Evolutionary conservation across 306 rosid species (phyloP).

Genomic region (Inga leiocalycina): DNA sequence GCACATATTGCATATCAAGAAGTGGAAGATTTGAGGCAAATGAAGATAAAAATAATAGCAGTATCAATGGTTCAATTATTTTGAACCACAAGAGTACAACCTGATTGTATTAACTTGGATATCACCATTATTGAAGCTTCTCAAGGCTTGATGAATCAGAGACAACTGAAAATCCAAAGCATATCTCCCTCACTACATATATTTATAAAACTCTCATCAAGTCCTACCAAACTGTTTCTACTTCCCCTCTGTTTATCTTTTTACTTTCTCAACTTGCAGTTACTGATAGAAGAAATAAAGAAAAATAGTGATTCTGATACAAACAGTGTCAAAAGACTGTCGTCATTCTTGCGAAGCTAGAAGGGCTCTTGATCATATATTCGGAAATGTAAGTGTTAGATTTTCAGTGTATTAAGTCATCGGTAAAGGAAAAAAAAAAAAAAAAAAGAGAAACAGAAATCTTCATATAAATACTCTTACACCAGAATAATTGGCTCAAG

Average conservation of each 20-base stretch:
- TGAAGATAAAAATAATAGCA: background rate
- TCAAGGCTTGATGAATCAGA: background rate
- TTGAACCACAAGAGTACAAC: no score
- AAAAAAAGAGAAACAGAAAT: background rate
- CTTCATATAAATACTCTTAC: background rate
- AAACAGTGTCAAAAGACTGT: background rate
- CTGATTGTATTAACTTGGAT: background rate
- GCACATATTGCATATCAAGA: no score
- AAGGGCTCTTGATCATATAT: background rate
- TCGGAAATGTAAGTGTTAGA: background rate
- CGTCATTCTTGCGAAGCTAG: background rate
- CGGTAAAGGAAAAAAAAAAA: background rate
- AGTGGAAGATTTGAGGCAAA: background rate
- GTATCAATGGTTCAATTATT: no score
- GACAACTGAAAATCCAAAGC: slow-evolving; percentile 3
- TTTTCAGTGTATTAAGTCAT: background rate
- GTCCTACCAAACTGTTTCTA: background rate
- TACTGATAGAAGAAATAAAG: background rate
- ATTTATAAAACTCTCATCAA: background rate
- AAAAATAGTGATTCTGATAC: background rate
- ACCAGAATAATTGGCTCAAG: background rate
- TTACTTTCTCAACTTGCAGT: background rate
- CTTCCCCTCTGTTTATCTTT: background rate
- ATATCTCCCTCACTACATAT: slow-evolving; percentile 40
- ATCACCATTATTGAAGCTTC: background rate